Conservation (phyloP, 2,329 filamentous ascomycete genomes). For the Paracoccidioides lutzii region DNA sequence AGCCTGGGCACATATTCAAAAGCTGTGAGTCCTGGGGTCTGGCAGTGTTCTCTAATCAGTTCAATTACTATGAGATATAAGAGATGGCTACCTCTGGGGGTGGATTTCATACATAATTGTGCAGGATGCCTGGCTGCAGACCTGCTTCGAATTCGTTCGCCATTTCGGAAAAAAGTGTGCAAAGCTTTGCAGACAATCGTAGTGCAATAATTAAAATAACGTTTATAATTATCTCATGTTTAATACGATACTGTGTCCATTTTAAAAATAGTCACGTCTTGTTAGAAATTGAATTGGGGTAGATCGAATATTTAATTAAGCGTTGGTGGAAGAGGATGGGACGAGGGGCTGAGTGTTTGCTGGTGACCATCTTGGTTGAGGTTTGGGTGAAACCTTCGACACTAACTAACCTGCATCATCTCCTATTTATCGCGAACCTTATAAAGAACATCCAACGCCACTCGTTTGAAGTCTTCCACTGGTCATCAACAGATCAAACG, state of each 20-base stretch:
- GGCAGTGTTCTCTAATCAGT: neutral
- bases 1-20: slow-evolving; percentile 27
- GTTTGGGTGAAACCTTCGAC: neutral
- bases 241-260: no score
- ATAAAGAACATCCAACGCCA: neutral
- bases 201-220: neutral
- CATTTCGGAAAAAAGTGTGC: neutral
- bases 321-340: no score
- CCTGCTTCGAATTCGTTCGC: neutral
- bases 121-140: slow-evolving; percentile 20
- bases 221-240: neutral
- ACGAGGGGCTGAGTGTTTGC: no score
- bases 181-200: neutral
- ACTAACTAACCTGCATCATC: neutral
- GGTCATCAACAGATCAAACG: neutral
- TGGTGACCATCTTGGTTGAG: no score
- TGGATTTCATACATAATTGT: slow-evolving; percentile 23
- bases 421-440: neutral
- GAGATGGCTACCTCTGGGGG: neutral
- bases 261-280: no score
- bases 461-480: neutral
- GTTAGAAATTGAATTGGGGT: no score
- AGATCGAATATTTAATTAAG: no score
- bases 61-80: neutral
- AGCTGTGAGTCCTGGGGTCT: slow-evolving; percentile 28